Percentiles rank a stretch among this genome's conserved stretches.
phyloP scores from a whole-genome alignment of 768 basidiomycete genomes.

The Suillus clintonianus region DNA sequence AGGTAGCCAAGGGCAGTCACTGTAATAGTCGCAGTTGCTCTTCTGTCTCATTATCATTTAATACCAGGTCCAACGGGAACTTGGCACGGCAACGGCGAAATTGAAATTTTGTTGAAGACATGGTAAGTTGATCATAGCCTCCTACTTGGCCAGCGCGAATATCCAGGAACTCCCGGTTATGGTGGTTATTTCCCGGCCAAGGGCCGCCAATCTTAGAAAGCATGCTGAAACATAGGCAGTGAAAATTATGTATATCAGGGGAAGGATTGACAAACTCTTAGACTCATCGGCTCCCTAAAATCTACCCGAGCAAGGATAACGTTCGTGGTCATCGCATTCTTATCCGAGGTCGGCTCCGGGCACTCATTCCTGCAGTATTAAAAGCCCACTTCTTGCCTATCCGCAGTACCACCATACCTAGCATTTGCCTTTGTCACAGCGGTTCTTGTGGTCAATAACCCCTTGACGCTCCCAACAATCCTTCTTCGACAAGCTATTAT shows the following conservation, averaged over 20 bases:
- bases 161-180: not conserved
- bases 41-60: not conserved
- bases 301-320: constrained; percentile 2
- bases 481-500: constrained; percentile 14
- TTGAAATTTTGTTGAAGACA: not conserved
- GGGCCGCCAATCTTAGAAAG: not conserved
- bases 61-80: not conserved
- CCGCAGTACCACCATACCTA: not conserved
- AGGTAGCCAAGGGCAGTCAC: not conserved
- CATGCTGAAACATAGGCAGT: not conserved
- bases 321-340: not conserved
- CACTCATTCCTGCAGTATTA: not conserved
- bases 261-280: not conserved
- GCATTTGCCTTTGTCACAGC: not conserved
- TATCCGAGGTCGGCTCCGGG: constrained; percentile 1
- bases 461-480: not conserved
- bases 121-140: not conserved
- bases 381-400: not conserved
- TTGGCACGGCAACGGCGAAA: not conserved
- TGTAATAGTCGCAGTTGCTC: not conserved
- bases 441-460: not conserved
- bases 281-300: not conserved
- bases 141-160: not conserved
- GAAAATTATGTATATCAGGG: not conserved
- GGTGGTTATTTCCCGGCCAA: not conserved